Evolutionary conservation across 2,329 filamentous ascomycete genomes (phyloP).

Genomic region (Cytospora chrysosperma): DNA sequence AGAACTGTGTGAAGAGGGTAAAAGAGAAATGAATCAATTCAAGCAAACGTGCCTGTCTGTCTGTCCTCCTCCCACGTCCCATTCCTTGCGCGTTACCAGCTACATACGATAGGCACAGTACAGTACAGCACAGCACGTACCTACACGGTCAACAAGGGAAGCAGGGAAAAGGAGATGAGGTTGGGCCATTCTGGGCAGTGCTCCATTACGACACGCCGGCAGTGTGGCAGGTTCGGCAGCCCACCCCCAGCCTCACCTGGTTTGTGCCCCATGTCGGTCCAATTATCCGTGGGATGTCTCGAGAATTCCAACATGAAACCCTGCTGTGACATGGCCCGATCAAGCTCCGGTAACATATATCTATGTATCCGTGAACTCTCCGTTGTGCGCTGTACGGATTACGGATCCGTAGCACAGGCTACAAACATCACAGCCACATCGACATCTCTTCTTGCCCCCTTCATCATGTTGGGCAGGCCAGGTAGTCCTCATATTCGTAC

Average conservation of each 20-base stretch:
- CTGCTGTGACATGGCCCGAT: slow-evolving; percentile 20
- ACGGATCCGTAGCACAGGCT: neutral
- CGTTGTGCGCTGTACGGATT: no score
- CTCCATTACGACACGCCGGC: neutral
- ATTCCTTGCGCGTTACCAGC: neutral
- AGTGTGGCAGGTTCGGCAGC: neutral
- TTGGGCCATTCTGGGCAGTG: slow-evolving; percentile 4
- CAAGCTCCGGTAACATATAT: slow-evolving; percentile 9
- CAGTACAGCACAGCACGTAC: no score
- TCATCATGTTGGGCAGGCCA: no score
- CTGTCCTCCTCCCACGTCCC: neutral
- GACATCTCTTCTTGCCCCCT: no score
- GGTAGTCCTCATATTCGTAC: no score
- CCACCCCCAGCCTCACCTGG: neutral
- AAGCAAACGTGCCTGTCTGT: slow-evolving; percentile 2
- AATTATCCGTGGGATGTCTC: slow-evolving; percentile 7
- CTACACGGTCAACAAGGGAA: no score
- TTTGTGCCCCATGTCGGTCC: slow-evolving; percentile 2
- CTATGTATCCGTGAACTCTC: neutral
- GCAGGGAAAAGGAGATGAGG: neutral
- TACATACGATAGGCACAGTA: no score
- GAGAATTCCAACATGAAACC: slow-evolving; percentile 21
- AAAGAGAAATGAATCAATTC: no score
- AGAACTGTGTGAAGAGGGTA: neutral
- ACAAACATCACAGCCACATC: neutral